Conservation (phyloP, 257 asterid genomes). For the Echites panduratus region DNA sequence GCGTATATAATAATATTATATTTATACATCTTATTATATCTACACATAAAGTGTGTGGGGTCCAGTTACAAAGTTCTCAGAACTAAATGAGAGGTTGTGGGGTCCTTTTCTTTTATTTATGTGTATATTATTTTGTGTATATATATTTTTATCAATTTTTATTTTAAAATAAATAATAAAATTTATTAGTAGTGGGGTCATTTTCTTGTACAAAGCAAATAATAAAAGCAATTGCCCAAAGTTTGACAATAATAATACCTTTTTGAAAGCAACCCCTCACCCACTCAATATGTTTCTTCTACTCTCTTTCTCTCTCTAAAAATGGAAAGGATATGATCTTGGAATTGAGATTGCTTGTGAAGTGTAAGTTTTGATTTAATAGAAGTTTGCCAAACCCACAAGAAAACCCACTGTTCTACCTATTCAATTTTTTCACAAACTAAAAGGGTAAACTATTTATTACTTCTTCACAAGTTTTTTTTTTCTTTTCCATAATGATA, state of each 20-base stretch:
- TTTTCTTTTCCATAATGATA: too few relatives aligned
- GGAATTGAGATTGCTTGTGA: conserved; percentile 35
- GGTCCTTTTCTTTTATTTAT: conserved; percentile 30
- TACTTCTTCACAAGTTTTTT: too few relatives aligned
- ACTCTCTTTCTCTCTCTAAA: too few relatives aligned
- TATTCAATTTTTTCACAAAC: conserved; percentile 16
- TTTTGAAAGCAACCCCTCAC: conserved; percentile 55
- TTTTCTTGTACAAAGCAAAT: conserved; percentile 36
- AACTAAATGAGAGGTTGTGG: conserved; percentile 38
- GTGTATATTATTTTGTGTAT: conserved; percentile 7
- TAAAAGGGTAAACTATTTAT: too few relatives aligned
- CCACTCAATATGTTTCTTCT: conserved; percentile 17
- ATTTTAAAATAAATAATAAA: too few relatives aligned
- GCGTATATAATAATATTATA: too few relatives aligned
- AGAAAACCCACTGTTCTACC: conserved; percentile 21
- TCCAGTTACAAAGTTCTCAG: conserved; percentile 15
- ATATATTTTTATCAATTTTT: too few relatives aligned
- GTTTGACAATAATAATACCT: conserved; percentile 57
- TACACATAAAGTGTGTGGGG: conserved; percentile 26
- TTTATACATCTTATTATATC: conserved; percentile 12
- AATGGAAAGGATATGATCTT: conserved; percentile 15
- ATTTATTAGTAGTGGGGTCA: conserved; percentile 41
- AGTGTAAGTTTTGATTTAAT: conserved; percentile 18
- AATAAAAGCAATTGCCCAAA: conserved; percentile 57
- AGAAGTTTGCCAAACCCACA: conserved; percentile 30